Percentiles rank a stretch among this genome's conserved stretches.
phyloP scores from a whole-genome alignment of 2,329 filamentous ascomycete genomes.

The Colletotrichum sp. region DNA sequence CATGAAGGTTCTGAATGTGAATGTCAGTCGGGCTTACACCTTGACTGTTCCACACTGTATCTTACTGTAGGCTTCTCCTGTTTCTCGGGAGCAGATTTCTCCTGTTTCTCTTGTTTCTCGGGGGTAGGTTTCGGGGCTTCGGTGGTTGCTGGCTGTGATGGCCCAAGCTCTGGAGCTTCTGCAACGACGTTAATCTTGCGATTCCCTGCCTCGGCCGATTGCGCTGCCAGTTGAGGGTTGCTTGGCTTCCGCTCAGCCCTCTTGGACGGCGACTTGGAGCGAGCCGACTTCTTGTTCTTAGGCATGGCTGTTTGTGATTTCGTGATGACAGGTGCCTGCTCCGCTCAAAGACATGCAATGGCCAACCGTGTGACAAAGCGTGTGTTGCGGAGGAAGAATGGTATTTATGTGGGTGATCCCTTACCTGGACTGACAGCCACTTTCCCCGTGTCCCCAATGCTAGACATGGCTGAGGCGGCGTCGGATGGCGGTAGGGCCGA shows the following conservation, averaged over 20 bases:
- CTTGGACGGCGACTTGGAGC: conserved; percentile 9
- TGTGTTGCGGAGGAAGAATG: neutral
- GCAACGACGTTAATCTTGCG: conserved; percentile 16
- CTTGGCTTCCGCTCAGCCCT: conserved; percentile 1
- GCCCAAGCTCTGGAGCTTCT: conserved; percentile 21
- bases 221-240: conserved; percentile 11
- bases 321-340: neutral
- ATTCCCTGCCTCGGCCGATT: conserved; percentile 4
- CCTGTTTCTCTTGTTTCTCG: neutral
- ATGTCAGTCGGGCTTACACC: neutral
- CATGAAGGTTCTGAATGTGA: neutral
- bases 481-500: conserved; percentile 12
- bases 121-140: neutral
- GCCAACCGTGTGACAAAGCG: neutral
- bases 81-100: neutral
- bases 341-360: neutral
- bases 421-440: conserved; percentile 18
- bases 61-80: conserved; percentile 6
- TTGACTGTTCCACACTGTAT: neutral
- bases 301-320: conserved; percentile 5
- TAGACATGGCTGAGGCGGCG: conserved; percentile 17
- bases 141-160: neutral
- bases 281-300: conserved; percentile 16
- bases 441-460: conserved; percentile 18
- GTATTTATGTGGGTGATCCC: conserved; percentile 2